A percentile compares a stretch with the other conserved stretches of the same genome.
Conservation (phyloP, 2,329 filamentous ascomycete genomes). For the Penicillium sp. region DNA sequence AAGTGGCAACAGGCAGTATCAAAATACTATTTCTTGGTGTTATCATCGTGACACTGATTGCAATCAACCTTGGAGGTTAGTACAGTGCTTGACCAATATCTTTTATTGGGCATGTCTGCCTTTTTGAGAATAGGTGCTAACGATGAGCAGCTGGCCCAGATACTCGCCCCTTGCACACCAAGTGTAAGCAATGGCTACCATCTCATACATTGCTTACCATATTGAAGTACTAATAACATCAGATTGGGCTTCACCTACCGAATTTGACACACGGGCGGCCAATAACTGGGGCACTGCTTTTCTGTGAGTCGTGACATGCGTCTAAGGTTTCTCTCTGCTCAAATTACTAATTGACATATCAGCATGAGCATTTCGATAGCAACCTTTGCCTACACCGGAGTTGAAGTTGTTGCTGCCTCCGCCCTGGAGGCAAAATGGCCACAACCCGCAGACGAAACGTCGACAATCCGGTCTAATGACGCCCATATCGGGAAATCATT, state of each 20-base stretch:
- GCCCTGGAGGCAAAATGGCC: background rate
- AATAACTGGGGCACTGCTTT: background rate
- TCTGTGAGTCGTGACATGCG: background rate
- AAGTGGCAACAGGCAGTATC: background rate
- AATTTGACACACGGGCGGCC: background rate
- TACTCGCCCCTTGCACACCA: background rate
- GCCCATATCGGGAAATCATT: background rate
- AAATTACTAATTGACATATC: background rate
- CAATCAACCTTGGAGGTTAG: background rate
- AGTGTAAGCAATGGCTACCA: background rate
- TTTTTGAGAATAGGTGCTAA: background rate
- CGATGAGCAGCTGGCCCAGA: background rate
- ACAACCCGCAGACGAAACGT: background rate
- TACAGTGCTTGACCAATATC: background rate
- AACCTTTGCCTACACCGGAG: background rate
- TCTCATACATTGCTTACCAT: background rate
- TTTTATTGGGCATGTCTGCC: background rate
- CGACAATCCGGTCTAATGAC: background rate
- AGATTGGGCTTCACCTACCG: background rate
- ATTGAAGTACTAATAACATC: background rate
- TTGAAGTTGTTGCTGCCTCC: background rate
- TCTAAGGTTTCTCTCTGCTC: background rate
- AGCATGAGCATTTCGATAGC: background rate
- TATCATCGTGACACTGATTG: background rate
- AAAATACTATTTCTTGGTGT: background rate